A percentile compares a stretch with the other conserved stretches of the same genome.
phyloP scores from a whole-genome alignment of 768 basidiomycete genomes.

The Lentinus tigrinus region DNA sequence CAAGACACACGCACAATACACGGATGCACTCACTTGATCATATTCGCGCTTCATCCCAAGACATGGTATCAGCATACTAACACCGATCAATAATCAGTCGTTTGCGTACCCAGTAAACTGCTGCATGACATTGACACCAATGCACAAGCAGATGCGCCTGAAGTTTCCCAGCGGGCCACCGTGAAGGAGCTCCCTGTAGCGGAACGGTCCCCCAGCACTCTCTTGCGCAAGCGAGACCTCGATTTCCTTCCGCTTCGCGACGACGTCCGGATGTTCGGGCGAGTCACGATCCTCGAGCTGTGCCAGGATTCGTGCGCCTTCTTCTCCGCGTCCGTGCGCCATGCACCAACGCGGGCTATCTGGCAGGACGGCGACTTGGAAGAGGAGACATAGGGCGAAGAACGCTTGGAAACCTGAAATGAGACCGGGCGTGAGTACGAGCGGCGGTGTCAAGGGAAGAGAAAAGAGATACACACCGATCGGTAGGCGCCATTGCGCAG shows the following conservation, averaged over 20 bases:
- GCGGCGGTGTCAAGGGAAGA: too few species aligned
- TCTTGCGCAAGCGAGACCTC: slow-evolving; percentile 36
- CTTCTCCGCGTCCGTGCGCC: slow-evolving; percentile 35
- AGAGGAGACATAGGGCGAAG: slow-evolving; percentile 37
- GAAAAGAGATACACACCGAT: slow-evolving; percentile 7
- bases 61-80: not conserved
- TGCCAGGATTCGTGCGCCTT: slow-evolving; percentile 36
- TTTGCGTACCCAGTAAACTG: slow-evolving; percentile 39
- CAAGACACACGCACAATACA: too few species aligned
- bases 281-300: slow-evolving; percentile 31
- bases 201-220: slow-evolving; percentile 37
- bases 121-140: slow-evolving; percentile 42
- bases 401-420: slow-evolving; percentile 38
- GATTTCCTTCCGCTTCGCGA: slow-evolving; percentile 35
- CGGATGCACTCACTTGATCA: slow-evolving; percentile 34
- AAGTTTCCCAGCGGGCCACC: slow-evolving; percentile 39
- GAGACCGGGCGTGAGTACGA: not conserved
- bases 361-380: slow-evolving; percentile 36
- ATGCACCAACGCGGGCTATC: slow-evolving; percentile 43
- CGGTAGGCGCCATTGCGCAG: slow-evolving; percentile 24
- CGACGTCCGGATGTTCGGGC: slow-evolving; percentile 36
- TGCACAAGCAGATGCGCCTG: slow-evolving; percentile 36
- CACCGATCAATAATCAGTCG: not conserved
- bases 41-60: slow-evolving; percentile 30
- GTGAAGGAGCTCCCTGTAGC: slow-evolving; percentile 34